Evolutionary conservation across 1,139 yeast species (phyloP).

Genomic region (Hansenula lynferdii): DNA sequence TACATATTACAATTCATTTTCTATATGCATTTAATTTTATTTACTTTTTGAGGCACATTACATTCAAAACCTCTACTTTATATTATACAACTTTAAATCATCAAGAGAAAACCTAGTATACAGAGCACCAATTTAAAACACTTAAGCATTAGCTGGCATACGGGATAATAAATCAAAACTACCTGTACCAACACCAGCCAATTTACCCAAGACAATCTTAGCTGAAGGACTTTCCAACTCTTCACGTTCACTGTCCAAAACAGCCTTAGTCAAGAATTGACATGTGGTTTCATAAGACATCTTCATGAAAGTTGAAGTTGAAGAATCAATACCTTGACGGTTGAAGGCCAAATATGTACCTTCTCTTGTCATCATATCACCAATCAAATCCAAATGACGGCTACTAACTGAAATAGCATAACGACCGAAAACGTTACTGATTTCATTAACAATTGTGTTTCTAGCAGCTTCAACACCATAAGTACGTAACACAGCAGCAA

Average conservation of each 20-base stretch:
- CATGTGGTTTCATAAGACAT: conserved; percentile 99
- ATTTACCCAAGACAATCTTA: conserved; percentile 89
- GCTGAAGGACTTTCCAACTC: conserved; percentile 91
- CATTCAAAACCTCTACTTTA: background rate
- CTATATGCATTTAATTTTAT: conserved; percentile 1
- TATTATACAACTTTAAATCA: no score
- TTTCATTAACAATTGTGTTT: conserved; percentile 94
- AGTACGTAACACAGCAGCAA: conserved; percentile 81
- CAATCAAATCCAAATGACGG: conserved; percentile 94
- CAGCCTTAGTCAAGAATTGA: conserved; percentile 95
- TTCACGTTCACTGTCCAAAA: conserved; percentile 87
- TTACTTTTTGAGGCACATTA: background rate
- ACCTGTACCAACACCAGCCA: conserved; percentile 94
- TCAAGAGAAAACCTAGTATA: no score
- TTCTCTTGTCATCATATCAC: conserved; percentile 99
- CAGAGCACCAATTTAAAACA: background rate
- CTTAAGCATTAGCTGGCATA: conserved; percentile 35
- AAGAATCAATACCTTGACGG: conserved; percentile 96
- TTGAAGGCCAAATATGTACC: conserved; percentile 96
- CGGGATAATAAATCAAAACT: conserved; percentile 82
- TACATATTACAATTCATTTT: no score
- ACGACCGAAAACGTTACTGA: conserved; percentile 92
- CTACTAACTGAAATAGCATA: conserved; percentile 92
- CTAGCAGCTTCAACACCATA: conserved; percentile 99
- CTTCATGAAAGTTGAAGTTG: conserved; percentile 95